Evolutionary conservation across 2,329 filamentous ascomycete genomes (phyloP).

Genomic region (Microdochium trichocladiopsis): DNA sequence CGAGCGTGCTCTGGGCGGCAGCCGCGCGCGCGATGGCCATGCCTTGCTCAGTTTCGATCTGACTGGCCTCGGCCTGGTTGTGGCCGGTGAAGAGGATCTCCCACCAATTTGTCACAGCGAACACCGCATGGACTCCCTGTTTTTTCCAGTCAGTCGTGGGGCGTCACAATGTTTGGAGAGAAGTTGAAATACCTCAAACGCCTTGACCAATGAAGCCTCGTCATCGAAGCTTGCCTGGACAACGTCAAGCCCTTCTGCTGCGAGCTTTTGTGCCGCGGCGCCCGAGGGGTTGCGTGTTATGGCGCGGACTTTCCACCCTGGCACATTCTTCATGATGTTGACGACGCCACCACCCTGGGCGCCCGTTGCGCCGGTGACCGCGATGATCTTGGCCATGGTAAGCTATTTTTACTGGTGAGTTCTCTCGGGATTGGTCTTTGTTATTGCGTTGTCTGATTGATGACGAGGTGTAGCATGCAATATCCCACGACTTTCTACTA

Average conservation of each 20-base stretch:
- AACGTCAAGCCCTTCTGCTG: constrained; percentile 1
- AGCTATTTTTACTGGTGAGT: no score
- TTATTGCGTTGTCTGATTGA: no score
- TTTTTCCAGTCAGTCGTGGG: neutral
- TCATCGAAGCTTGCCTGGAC: constrained; percentile 4
- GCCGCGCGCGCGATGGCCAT: constrained; percentile 32
- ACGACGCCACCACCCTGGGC: constrained; percentile 4
- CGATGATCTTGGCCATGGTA: constrained; percentile 4
- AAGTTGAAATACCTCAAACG: constrained; percentile 1
- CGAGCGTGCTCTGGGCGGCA: constrained; percentile 20
- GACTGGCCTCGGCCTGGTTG: constrained; percentile 17
- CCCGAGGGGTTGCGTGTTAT: constrained; percentile 3
- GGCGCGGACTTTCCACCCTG: constrained; percentile 5
- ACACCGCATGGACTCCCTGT: constrained; percentile 17
- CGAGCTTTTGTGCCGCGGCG: constrained; percentile 3
- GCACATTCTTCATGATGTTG: constrained; percentile 5
- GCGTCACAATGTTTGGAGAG: neutral
- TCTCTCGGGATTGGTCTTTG: no score
- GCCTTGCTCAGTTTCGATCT: constrained; percentile 27
- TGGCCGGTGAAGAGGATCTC: constrained; percentile 8
- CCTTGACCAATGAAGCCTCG: constrained; percentile 3
- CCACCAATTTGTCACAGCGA: constrained; percentile 32
- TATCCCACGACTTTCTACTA: no score
- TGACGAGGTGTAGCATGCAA: no score
- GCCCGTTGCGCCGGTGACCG: constrained; percentile 4